Base-by-base conservation (phyloP, 257 asterid species). In the Solanum pimpinellifolium region DNA sequence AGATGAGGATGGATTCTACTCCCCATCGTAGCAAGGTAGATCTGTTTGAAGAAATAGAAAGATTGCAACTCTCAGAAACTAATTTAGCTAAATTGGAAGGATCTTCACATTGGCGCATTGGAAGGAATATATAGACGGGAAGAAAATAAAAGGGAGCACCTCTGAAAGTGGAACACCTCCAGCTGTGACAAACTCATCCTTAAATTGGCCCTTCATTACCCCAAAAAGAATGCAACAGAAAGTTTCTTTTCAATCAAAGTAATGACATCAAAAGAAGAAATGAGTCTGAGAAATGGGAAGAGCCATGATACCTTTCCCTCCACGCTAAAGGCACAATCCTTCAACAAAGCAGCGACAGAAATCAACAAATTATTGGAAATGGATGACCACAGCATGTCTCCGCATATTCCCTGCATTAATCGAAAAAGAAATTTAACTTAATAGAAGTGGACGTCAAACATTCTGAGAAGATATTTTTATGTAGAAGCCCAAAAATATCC, bases 151-250 rank as follows among this genome's bases (percentile, higher is more conserved):
- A 91, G 68, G 91, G 87, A 83, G 84, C 21, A 95, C 99, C 98
- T 97, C 99, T 37, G 99, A 91, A 92, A 97, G 92, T 20, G 99
- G 98, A 87, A 97, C 95, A 52, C 99, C 99, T 87, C 99, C 99
- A 62, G 98, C 98, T 59, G 98, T 94, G 92, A 97, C 99, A 84
- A 97, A 97, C 91, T 97, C 99, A 86, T 95, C 99, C 96, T 95
- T 97, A 92, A 95, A 97, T 92, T 92, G 98, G 88, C 99, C 98
- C 99, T 97, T 89, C 85, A 88, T 78, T 85, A 83, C 65, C 27
- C 68, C 85, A 37, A 87, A 59, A 86, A 29, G 25, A 35, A 52
- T 39, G 75, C 86, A 81, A 47, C 85, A 47, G 69, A 47, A 80
- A 9, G 44, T 49, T 80, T 80, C 44, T 29, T 46, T 11, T 80